phyloP scores from a whole-genome alignment of 345 rosid genomes.

The Dovyalis caffra region DNA sequence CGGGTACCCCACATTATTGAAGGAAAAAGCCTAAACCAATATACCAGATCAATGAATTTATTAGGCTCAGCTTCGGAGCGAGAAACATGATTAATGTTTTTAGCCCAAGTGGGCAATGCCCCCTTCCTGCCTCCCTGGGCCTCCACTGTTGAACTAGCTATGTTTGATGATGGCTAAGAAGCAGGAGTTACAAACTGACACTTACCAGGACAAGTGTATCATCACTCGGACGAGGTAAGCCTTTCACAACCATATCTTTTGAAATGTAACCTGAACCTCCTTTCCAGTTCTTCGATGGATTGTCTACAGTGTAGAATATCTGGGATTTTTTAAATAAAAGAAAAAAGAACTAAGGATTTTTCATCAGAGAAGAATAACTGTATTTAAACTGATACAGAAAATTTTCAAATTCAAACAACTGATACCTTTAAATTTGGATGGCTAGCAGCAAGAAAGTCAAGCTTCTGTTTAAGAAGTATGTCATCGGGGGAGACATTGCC shows the following conservation, averaged over 20 bases:
- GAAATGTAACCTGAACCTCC: conserved; percentile 86
- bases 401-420: conserved; percentile 2
- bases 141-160: background rate
- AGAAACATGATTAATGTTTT: no score
- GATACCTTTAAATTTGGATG: conserved; percentile 85
- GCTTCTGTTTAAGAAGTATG: conserved; percentile 84
- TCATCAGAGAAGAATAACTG: background rate
- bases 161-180: background rate
- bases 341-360: background rate
- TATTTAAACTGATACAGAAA: background rate
- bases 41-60: no score
- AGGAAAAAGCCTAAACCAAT: no score
- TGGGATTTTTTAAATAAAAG: conserved; percentile 25
- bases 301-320: conserved; percentile 87
- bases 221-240: conserved; percentile 79
- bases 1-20: no score
- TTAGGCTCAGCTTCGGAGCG: no score
- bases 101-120: no score
- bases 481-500: conserved; percentile 96
- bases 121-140: no score
- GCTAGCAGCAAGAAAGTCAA: conserved; percentile 71
- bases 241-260: conserved; percentile 72
- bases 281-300: conserved; percentile 84
- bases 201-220: conserved; percentile 84
- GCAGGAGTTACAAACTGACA: conserved; percentile 11